Conservation (phyloP, 2,329 filamentous ascomycete species). For the Diaporthe helianthi region DNA sequence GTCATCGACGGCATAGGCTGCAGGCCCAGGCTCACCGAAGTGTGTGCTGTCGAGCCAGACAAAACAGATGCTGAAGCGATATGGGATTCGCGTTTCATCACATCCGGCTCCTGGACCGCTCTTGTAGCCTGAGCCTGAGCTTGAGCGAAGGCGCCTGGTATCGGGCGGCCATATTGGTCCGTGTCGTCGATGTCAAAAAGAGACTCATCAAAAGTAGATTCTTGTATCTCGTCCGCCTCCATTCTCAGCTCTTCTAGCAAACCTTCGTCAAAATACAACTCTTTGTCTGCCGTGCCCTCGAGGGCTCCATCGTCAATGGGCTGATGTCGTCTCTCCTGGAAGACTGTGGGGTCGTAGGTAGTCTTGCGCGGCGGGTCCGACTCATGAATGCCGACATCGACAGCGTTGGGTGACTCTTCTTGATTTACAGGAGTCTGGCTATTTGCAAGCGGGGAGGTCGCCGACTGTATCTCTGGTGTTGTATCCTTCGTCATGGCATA, state of each 20-base stretch:
- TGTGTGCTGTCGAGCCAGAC: slow-evolving; percentile 61
- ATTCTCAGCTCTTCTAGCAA: slow-evolving; percentile 54
- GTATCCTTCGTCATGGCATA: slow-evolving; percentile 59
- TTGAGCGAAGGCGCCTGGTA: slow-evolving; percentile 63
- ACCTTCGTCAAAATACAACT: slow-evolving; percentile 75
- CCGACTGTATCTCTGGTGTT: slow-evolving; percentile 42
- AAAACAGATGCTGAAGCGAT: slow-evolving; percentile 54
- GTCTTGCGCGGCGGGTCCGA: slow-evolving; percentile 37
- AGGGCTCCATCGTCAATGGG: slow-evolving; percentile 16
- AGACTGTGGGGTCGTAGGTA: slow-evolving; percentile 35
- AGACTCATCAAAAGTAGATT: slow-evolving; percentile 72
- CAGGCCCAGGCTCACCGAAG: slow-evolving; percentile 52
- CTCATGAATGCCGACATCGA: slow-evolving; percentile 52
- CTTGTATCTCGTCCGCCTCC: slow-evolving; percentile 59
- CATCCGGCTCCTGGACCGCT: slow-evolving; percentile 43
- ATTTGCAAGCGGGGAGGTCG: slow-evolving; percentile 33
- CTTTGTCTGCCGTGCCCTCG: slow-evolving; percentile 53
- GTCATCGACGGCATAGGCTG: slow-evolving; percentile 37
- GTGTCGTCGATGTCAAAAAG: slow-evolving; percentile 75
- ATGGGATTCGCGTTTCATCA: slow-evolving; percentile 55
- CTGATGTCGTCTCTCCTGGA: slow-evolving; percentile 32
- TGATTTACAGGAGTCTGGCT: slow-evolving; percentile 6
- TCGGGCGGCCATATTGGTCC: slow-evolving; percentile 66
- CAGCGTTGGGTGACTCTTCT: slow-evolving; percentile 41
- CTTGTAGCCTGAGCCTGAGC: slow-evolving; percentile 58